Percentiles rank a stretch among this genome's conserved stretches.
phyloP scores from a whole-genome alignment of 163 green algal genomes.

The Scenedesmus sp. region DNA sequence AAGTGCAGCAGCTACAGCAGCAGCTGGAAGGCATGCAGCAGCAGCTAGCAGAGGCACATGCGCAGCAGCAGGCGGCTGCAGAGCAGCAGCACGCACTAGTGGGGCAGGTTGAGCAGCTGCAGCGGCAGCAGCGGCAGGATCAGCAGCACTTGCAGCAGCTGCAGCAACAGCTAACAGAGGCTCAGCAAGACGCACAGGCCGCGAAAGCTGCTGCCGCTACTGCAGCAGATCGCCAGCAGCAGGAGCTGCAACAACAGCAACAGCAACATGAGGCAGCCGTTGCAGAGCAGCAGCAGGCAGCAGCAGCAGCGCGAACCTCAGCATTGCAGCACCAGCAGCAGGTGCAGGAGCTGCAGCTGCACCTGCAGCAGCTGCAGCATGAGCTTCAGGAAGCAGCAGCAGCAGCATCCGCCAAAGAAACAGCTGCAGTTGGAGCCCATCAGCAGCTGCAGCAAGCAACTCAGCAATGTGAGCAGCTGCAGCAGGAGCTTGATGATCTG shows the following conservation, averaged over 20 bases:
- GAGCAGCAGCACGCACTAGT: neutral
- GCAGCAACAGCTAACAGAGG: neutral
- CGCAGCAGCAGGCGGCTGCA: neutral
- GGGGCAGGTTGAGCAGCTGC: neutral
- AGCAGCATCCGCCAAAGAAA: neutral
- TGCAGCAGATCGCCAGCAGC: neutral
- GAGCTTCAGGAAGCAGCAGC: neutral
- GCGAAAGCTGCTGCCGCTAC: neutral
- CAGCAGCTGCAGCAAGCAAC: slow-evolving; percentile 16
- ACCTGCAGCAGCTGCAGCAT: neutral
- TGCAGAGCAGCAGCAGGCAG: neutral
- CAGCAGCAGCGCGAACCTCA: neutral
- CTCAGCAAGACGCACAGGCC: neutral
- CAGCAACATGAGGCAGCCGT: neutral
- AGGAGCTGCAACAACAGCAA: neutral
- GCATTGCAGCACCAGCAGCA: slow-evolving; percentile 7
- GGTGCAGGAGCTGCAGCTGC: neutral
- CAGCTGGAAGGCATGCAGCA: neutral
- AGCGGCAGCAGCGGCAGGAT: neutral
- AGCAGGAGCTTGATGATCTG: neutral
- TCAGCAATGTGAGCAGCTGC: neutral
- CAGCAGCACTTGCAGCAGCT: neutral
- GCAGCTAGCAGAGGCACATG: neutral
- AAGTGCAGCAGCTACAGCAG: slow-evolving; percentile 6
- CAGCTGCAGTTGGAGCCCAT: neutral